Percentiles rank a stretch among this genome's conserved stretches.
phyloP scores from a whole-genome alignment of 176 grass and related monocot species.

The Triticum turgidum region DNA sequence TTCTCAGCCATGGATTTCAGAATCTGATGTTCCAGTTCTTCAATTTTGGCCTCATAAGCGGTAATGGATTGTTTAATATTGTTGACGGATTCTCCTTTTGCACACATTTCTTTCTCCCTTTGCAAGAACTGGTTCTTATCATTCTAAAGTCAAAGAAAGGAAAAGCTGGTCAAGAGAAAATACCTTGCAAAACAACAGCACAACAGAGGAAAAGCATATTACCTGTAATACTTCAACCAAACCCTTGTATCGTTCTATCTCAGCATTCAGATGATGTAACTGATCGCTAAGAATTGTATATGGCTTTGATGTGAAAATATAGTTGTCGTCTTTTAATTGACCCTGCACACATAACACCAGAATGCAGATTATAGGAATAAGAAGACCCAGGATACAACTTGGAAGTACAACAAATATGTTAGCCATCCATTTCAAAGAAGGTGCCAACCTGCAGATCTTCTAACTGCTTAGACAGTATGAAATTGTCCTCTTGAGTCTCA shows the following conservation, averaged over 20 bases:
- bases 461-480: conserved; percentile 86
- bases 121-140: conserved; percentile 65
- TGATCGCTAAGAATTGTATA: conserved; percentile 68
- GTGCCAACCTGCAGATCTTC: conserved; percentile 88
- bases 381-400: conserved; percentile 34
- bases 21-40: conserved; percentile 69
- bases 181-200: not conserved
- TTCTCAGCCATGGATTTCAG: conserved; percentile 60
- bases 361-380: conserved; percentile 23
- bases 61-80: conserved; percentile 59
- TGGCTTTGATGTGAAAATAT: conserved; percentile 74
- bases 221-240: conserved; percentile 81
- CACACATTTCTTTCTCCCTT: conserved; percentile 78
- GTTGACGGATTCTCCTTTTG: conserved; percentile 62
- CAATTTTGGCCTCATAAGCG: conserved; percentile 70
- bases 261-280: conserved; percentile 72
- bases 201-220: conserved; percentile 33
- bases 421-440: conserved; percentile 15
- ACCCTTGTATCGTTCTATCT: conserved; percentile 66
- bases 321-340: conserved; percentile 83
- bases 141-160: conserved; percentile 47
- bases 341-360: conserved; percentile 35
- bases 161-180: conserved; percentile 8
- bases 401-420: conserved; percentile 1
- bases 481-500: conserved; percentile 92